Evolutionary conservation across 306 rosid species (phyloP).

Genomic region (Cajanus cajan): DNA sequence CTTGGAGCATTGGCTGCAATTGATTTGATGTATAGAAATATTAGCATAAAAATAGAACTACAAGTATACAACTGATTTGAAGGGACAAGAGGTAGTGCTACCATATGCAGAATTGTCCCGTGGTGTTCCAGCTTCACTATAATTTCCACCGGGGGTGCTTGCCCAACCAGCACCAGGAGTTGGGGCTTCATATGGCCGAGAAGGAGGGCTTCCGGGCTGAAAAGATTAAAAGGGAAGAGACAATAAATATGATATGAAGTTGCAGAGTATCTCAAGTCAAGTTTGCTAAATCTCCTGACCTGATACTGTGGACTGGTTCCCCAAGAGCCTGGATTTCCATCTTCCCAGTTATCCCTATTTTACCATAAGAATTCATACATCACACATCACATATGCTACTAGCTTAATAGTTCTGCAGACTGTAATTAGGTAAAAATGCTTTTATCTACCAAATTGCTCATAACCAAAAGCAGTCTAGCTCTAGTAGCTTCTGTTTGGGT

Average conservation of each 20-base stretch:
- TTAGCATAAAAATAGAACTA: background rate
- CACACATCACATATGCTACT: background rate
- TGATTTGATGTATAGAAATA: background rate
- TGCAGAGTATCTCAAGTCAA: constrained; percentile 10
- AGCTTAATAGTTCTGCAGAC: background rate
- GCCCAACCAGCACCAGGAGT: constrained; percentile 99
- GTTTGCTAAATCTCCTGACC: constrained; percentile 43
- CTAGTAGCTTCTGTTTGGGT: background rate
- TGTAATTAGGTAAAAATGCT: background rate
- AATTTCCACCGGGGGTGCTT: constrained; percentile 85
- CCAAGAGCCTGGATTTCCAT: constrained; percentile 98
- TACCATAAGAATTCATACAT: constrained; percentile 36
- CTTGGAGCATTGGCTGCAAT: constrained; percentile 96
- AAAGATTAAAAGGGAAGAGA: constrained; percentile 11
- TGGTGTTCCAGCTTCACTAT: constrained; percentile 97
- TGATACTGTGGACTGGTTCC: constrained; percentile 93
- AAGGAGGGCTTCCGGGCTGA: constrained; percentile 97
- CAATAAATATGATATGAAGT: constrained; percentile 2
- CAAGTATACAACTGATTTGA: background rate
- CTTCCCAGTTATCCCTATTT: constrained; percentile 96
- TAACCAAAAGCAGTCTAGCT: background rate
- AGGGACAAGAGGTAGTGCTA: constrained; percentile 17
- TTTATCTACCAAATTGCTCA: constrained; percentile 9
- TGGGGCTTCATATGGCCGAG: constrained; percentile 94
- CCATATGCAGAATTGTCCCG: constrained; percentile 78